Percentiles rank a stretch among this genome's conserved stretches.
These are phyloP conservation scores for Gymnopus androsaceus DNA, from an alignment of 1,284 basidiomycete genomes.

Conservation along the genomic window DNA sequence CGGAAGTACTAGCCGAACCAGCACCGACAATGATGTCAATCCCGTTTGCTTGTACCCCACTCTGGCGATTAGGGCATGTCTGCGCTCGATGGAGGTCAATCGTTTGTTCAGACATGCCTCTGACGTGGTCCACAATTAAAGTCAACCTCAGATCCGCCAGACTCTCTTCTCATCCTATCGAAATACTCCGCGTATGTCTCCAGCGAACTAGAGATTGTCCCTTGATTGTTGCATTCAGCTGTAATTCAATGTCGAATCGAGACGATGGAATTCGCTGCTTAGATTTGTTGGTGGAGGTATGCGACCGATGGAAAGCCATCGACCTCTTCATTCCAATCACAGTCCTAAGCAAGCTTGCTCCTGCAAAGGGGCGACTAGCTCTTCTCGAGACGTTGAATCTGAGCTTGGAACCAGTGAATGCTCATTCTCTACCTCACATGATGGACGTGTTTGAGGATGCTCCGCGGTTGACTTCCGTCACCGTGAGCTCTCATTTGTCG, in stretches of 20 bases:
- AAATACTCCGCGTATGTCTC: background rate
- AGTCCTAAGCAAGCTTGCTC: background rate
- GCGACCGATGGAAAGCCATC: background rate
- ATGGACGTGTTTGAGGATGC: slow-evolving; percentile 2
- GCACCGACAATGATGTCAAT: background rate
- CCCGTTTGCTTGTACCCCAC: background rate
- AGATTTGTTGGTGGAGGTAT: background rate
- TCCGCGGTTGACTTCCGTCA: background rate
- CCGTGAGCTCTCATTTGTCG: background rate
- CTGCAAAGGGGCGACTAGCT: background rate
- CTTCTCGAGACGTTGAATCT: background rate
- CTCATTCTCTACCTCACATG: background rate
- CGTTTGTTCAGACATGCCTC: background rate
- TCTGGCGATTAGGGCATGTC: background rate
- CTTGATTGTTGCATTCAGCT: background rate
- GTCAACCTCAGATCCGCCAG: background rate
- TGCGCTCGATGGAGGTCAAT: background rate
- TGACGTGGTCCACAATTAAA: background rate
- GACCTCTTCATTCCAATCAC: background rate
- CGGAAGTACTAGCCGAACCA: background rate
- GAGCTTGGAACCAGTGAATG: slow-evolving; percentile 1
- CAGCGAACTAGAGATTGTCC: background rate
- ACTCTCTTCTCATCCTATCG: background rate
- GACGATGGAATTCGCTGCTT: background rate
- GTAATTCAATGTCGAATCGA: background rate